Base-by-base conservation (phyloP, 164 flowering plant species). In the Buxus sempervirens region DNA sequence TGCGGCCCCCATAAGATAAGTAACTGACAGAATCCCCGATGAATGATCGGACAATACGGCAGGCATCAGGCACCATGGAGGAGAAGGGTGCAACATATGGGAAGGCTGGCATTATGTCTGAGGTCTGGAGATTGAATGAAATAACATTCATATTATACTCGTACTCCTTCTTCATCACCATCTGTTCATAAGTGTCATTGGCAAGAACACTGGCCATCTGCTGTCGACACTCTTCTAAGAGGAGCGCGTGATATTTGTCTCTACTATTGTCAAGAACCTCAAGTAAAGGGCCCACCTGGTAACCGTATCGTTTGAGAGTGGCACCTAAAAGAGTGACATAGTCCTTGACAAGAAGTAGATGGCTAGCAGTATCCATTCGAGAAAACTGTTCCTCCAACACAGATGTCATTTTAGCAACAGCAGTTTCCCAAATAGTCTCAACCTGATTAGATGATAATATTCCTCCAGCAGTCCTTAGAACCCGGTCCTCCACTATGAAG, bases 61-160 rank as follows among this genome's bases (percentile, higher is more conserved):
- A 94, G 18, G 73, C 70, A 58, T 91, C 95, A 16, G 96, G 98
- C 32, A 94, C 93, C 78, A 82, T 81, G 71, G 88, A 82, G 66
- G 98, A 94, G 79, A 90, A 94, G n/a, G 97, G 91, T 58, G 97
- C 96, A 72, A 89, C 66, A 78, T 83, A 93, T 0, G 97, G 97
- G 66, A 91, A 93, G 60, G 96, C 92, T 22, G 97, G 96, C 89
- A 84, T 87, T 63, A 83, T 83, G 69, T 91, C 96, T 0, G 94
- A 81, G 1, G 79, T 81, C 69, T 88, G 95, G 49, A 94, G 89
- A 66, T 87, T 82, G 66, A 90, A 94, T 10, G 86, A 54, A 49
- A 85, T 67, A 45, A 91, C 95, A 73, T 80, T 82, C 65, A 81
- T 75, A 62, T 83, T 85, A 73, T 91, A 94, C 70, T 94, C 98